These are phyloP conservation scores for Leonotis leonurus DNA, from an alignment of 257 asterid species.

Conservation along the genomic window DNA sequence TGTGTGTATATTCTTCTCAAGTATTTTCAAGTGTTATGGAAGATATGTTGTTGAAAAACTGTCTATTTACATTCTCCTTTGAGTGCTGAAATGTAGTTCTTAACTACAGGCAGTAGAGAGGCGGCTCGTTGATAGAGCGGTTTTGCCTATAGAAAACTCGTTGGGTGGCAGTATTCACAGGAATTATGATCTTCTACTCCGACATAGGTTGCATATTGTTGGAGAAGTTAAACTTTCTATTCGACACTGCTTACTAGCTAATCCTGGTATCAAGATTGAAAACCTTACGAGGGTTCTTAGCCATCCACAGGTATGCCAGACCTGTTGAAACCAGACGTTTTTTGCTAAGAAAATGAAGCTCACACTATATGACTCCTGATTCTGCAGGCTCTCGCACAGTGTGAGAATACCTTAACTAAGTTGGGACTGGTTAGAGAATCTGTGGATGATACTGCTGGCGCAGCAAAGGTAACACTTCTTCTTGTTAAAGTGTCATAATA, in stretches of 20 bases:
- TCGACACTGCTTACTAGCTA: conserved; percentile 87
- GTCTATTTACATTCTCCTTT: not conserved
- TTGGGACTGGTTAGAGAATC: conserved; percentile 93
- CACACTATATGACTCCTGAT: conserved; percentile 12
- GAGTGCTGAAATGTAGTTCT: conserved; percentile 4
- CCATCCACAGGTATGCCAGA: conserved; percentile 86
- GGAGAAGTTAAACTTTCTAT: conserved; percentile 96
- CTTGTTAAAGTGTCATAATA: not conserved
- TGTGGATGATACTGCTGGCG: conserved; percentile 99
- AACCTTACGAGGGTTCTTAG: conserved; percentile 88
- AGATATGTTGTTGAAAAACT: not conserved
- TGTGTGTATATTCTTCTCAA: not conserved
- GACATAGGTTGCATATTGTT: conserved; percentile 90
- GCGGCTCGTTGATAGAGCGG: conserved; percentile 97
- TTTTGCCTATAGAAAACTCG: conserved; percentile 92
- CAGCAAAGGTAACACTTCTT: conserved; percentile 65
- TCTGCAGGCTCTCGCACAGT: conserved; percentile 95
- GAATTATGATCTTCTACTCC: conserved; percentile 90
- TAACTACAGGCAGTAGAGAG: conserved; percentile 80
- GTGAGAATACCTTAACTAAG: conserved; percentile 85
- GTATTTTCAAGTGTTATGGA: not conserved
- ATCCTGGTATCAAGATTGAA: conserved; percentile 60
- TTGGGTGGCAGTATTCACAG: conserved; percentile 98
- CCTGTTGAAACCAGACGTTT: not conserved
- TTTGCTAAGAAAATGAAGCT: conserved; percentile 12